Conservation (phyloP, 495 filamentous ascomycete genomes). For the Delitschia confertaspora region DNA sequence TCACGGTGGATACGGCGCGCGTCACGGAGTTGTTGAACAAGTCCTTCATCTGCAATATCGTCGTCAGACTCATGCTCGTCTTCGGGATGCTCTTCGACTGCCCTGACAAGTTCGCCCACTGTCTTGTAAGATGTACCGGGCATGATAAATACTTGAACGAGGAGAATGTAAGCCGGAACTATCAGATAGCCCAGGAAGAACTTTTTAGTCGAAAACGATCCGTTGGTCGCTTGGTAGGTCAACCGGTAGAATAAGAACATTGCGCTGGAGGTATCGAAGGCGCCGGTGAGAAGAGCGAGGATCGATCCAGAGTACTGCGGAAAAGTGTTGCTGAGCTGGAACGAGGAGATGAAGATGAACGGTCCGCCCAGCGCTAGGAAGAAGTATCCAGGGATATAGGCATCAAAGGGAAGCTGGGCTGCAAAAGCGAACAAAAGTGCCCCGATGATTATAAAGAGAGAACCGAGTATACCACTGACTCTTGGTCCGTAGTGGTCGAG, state of each 20-base stretch:
- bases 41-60: constrained; percentile 29
- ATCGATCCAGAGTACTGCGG: constrained; percentile 78
- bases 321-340: constrained; percentile 90
- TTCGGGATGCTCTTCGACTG: constrained; percentile 50
- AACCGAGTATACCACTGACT: constrained; percentile 64
- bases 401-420: constrained; percentile 55
- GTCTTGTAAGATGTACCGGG: constrained; percentile 80
- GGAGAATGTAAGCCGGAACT: constrained; percentile 61
- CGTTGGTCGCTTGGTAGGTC: constrained; percentile 54
- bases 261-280: constrained; percentile 84
- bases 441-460: constrained; percentile 59
- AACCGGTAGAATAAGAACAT: constrained; percentile 79
- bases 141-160: constrained; percentile 66
- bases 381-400: constrained; percentile 69
- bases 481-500: constrained; percentile 76
- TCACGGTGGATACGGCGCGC: constrained; percentile 57
- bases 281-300: constrained; percentile 74
- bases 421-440: constrained; percentile 64
- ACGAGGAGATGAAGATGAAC: constrained; percentile 83
- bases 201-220: constrained; percentile 51
- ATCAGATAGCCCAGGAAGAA: constrained; percentile 74
- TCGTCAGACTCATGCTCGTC: constrained; percentile 39
- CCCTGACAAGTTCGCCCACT: constrained; percentile 66
- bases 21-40: constrained; percentile 33
- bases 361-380: constrained; percentile 78